Evolutionary conservation across 1,284 basidiomycete species (phyloP).

Genomic region (Marasmius oreades): DNA sequence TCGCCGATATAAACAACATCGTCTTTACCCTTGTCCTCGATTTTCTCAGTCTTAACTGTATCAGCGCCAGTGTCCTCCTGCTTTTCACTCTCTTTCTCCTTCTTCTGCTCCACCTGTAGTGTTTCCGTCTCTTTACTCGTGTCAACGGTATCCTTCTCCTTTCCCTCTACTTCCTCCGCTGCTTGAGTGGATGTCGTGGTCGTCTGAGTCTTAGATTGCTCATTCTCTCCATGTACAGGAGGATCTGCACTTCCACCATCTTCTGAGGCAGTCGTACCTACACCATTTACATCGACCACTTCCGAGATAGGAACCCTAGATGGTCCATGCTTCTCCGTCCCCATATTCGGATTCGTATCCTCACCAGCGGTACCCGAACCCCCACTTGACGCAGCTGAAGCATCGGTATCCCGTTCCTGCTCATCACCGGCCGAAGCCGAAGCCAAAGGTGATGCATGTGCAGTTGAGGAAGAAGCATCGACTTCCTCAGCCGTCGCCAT

Average conservation of each 20-base stretch:
- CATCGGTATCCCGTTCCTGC: too few relatives aligned
- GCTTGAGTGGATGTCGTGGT: neutral
- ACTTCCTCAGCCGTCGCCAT: too few relatives aligned
- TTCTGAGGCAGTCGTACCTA: neutral
- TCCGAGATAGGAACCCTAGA: too few relatives aligned
- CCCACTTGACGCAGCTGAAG: too few relatives aligned
- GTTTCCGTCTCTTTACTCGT: neutral
- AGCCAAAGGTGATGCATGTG: too few relatives aligned
- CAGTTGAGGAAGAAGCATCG: too few relatives aligned
- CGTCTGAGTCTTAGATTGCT: neutral
- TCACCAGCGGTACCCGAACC: too few relatives aligned
- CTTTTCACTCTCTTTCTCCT: neutral
- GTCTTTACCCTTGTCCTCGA: conserved; percentile 22
- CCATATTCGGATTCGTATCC: too few relatives aligned
- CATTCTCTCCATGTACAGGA: neutral
- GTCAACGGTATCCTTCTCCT: neutral
- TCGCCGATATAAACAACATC: conserved; percentile 50
- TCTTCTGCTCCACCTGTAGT: neutral
- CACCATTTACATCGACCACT: too few relatives aligned
- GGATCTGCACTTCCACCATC: too few relatives aligned
- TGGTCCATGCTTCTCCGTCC: too few relatives aligned
- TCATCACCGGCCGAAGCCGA: too few relatives aligned
- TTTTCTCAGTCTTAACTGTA: neutral
- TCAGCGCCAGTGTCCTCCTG: neutral
- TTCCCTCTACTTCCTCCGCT: conserved; percentile 6